A percentile compares a stretch with the other conserved stretches of the same genome.
phyloP scores from a whole-genome alignment of 768 basidiomycete species.

The Saitozyma sp. region DNA sequence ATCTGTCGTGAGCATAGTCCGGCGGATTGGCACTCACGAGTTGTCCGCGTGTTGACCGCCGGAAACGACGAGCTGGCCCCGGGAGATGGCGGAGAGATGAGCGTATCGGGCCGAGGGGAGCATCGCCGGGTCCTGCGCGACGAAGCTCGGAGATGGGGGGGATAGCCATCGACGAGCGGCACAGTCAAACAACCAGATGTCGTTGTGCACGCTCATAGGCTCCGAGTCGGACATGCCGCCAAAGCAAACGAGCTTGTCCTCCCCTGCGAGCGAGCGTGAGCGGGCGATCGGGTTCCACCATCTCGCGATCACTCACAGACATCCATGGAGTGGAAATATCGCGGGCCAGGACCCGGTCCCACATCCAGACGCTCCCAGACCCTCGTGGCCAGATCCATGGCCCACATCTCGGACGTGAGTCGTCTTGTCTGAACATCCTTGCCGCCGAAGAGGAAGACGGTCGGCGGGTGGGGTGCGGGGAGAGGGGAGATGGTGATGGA shows the following conservation, averaged over 20 bases:
- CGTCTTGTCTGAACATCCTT: constrained; percentile 78
- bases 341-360: constrained; percentile 62
- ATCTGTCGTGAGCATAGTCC: constrained; percentile 49
- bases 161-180: constrained; percentile 70
- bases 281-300: background rate
- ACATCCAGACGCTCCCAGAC: constrained; percentile 73
- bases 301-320: constrained; percentile 55
- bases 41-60: constrained; percentile 94
- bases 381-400: constrained; percentile 79
- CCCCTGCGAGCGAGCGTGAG: constrained; percentile 56
- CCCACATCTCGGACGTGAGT: constrained; percentile 88
- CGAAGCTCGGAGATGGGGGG: constrained; percentile 50
- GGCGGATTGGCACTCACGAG: constrained; percentile 47
- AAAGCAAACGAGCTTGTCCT: constrained; percentile 85
- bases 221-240: constrained; percentile 86
- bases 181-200: constrained; percentile 86
- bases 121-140: constrained; percentile 56
- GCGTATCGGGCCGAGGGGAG: constrained; percentile 87
- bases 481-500: constrained; percentile 44
- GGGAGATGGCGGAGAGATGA: constrained; percentile 83
- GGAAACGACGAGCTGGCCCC: constrained; percentile 81
- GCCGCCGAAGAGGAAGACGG: constrained; percentile 62
- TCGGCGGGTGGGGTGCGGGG: constrained; percentile 29
- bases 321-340: constrained; percentile 95
- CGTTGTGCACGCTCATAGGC: constrained; percentile 79